A percentile compares a stretch with the other conserved stretches of the same genome.
Evolutionary conservation across 768 basidiomycete species (phyloP).

Genomic region (Crepidotus variabilis): DNA sequence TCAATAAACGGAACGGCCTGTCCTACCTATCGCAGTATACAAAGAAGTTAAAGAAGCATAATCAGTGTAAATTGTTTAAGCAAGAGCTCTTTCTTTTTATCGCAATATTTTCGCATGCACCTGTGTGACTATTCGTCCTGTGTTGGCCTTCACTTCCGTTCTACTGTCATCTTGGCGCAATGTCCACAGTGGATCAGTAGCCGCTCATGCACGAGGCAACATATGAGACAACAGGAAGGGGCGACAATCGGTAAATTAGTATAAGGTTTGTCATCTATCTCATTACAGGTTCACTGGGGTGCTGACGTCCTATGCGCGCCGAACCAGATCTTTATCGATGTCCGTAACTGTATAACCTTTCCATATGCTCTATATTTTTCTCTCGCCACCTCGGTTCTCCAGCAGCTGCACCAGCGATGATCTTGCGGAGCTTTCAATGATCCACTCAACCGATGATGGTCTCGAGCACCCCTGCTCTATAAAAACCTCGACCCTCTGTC

Average conservation of each 20-base stretch:
- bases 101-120: background rate
- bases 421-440: background rate
- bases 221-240: background rate
- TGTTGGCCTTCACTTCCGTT: background rate
- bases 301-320: background rate
- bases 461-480: background rate
- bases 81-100: background rate
- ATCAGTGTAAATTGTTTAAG: background rate
- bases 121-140: background rate
- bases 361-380: background rate
- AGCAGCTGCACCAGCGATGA: background rate
- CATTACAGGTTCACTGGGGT: background rate
- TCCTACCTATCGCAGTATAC: background rate
- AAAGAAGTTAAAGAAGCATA: background rate
- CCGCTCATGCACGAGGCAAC: background rate
- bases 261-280: background rate
- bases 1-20: constrained; percentile 21
- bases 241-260: background rate
- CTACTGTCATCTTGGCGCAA: background rate
- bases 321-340: background rate
- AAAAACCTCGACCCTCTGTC: background rate
- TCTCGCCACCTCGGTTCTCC: background rate
- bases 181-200: background rate
- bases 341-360: background rate
- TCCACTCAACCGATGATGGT: background rate